A percentile compares a stretch with the other conserved stretches of the same genome.
These are phyloP conservation scores for Cryptococcus hybrid DNA, from an alignment of 1,284 basidiomycete species.

Conservation along the genomic window DNA sequence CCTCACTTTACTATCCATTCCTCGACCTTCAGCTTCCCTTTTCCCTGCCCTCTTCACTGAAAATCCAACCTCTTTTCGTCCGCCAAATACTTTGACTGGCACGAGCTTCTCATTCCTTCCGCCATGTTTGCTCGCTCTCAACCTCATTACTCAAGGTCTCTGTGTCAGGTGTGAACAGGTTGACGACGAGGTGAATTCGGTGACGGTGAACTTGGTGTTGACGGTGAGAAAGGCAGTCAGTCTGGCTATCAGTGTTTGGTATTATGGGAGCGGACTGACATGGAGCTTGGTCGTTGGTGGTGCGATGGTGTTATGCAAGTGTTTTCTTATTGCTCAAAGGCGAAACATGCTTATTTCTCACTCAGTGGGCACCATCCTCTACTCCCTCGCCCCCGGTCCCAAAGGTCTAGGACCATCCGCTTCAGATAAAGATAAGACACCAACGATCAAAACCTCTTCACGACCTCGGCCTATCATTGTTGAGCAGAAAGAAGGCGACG, in stretches of 20 bases:
- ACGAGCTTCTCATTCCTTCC: slow-evolving; percentile 56
- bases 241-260: slow-evolving; percentile 60
- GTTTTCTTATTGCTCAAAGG: neutral
- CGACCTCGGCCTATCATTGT: neutral
- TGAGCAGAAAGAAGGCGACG: neutral
- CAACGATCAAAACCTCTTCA: neutral
- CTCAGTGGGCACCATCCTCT: slow-evolving; percentile 30
- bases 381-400: slow-evolving; percentile 21
- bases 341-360: neutral
- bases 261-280: slow-evolving; percentile 41
- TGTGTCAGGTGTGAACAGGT: slow-evolving; percentile 87
- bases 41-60: neutral
- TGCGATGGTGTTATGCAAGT: slow-evolving; percentile 44
- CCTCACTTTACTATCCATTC: slow-evolving; percentile 30
- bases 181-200: slow-evolving; percentile 68
- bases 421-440: neutral
- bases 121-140: slow-evolving; percentile 64
- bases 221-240: slow-evolving; percentile 87
- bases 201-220: slow-evolving; percentile 83
- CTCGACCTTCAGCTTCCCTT: slow-evolving; percentile 11
- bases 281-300: slow-evolving; percentile 42
- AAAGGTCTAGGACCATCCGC: slow-evolving; percentile 1
- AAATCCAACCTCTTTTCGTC: slow-evolving; percentile 1
- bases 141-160: slow-evolving; percentile 79
- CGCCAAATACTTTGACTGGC: slow-evolving; percentile 3